Percentiles rank a stretch among this genome's conserved stretches.
Evolutionary conservation across 768 basidiomycete genomes (phyloP).

Genomic region (Boletus fagicola): DNA sequence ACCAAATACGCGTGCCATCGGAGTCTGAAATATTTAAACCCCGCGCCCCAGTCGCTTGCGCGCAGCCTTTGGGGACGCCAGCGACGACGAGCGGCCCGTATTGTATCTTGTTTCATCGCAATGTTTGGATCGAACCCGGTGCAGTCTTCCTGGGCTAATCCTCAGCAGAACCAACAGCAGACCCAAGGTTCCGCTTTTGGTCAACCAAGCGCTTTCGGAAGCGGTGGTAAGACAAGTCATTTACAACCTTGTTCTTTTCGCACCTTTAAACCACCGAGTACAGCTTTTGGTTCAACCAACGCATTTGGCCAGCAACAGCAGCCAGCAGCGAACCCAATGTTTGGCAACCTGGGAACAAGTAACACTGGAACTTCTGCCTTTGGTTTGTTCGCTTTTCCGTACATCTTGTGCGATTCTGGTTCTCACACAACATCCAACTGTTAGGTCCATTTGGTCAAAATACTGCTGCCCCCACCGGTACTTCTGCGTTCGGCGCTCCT

Average conservation of each 20-base stretch:
- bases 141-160: constrained; percentile 68
- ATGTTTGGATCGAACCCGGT: constrained; percentile 61
- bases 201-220: constrained; percentile 64
- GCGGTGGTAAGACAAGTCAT: constrained; percentile 40
- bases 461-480: constrained; percentile 35
- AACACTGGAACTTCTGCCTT: constrained; percentile 35
- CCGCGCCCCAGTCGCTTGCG: constrained; percentile 20
- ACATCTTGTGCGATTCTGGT: constrained; percentile 1
- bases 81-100: constrained; percentile 26
- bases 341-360: constrained; percentile 55
- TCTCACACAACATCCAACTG: constrained; percentile 7
- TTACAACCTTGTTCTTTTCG: constrained; percentile 27
- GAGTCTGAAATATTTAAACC: constrained; percentile 14
- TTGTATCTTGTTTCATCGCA: constrained; percentile 21
- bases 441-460: constrained; percentile 43
- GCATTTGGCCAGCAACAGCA: constrained; percentile 69
- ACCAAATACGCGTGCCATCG: constrained; percentile 23
- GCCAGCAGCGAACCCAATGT: constrained; percentile 78
- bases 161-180: constrained; percentile 61
- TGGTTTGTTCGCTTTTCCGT: constrained; percentile 28
- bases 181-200: constrained; percentile 62
- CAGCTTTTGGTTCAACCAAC: constrained; percentile 53
- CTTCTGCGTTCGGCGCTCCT: constrained; percentile 57
- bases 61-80: constrained; percentile 15
- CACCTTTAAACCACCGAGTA: constrained; percentile 25